Evolutionary conservation across 2,329 filamentous ascomycete genomes (phyloP).

Genomic region (Apiospora phragmitis): DNA sequence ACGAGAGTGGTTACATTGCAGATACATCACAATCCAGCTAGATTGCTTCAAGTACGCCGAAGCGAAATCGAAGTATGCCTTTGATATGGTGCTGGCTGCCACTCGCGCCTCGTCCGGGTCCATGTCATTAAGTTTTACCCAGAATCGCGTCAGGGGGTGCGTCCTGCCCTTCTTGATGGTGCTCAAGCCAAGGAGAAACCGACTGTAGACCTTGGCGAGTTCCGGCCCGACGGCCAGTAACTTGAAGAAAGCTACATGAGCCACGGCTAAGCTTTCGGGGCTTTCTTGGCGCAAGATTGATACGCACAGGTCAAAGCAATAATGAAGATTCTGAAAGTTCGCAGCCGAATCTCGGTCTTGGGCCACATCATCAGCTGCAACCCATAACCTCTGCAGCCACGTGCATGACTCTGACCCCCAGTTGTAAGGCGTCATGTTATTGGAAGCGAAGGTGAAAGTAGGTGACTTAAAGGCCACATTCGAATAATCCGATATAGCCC

Average conservation of each 20-base stretch:
- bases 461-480: not conserved
- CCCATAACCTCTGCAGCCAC: not conserved
- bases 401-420: not conserved
- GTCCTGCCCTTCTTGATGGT: conserved; percentile 11
- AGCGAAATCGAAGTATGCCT: conserved; percentile 13
- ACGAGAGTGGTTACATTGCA: conserved; percentile 6
- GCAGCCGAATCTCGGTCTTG: not conserved
- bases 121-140: not conserved
- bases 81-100: conserved; percentile 3
- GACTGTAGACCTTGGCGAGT: conserved; percentile 10
- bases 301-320: conserved; percentile 12
- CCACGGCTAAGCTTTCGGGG: not conserved
- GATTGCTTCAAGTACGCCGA: not conserved
- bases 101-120: not conserved
- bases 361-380: conserved; percentile 1
- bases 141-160: conserved; percentile 12
- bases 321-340: conserved; percentile 8
- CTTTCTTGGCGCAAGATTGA: conserved; percentile 8
- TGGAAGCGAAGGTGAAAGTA: not conserved
- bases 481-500: not conserved
- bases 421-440: not conserved
- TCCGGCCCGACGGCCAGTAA: conserved; percentile 11
- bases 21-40: not conserved
- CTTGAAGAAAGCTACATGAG: conserved; percentile 10
- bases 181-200: conserved; percentile 9